These are phyloP conservation scores for Mantamonas sphyraenae DNA, from an alignment of 78 protist species.

Conservation along the genomic window DNA sequence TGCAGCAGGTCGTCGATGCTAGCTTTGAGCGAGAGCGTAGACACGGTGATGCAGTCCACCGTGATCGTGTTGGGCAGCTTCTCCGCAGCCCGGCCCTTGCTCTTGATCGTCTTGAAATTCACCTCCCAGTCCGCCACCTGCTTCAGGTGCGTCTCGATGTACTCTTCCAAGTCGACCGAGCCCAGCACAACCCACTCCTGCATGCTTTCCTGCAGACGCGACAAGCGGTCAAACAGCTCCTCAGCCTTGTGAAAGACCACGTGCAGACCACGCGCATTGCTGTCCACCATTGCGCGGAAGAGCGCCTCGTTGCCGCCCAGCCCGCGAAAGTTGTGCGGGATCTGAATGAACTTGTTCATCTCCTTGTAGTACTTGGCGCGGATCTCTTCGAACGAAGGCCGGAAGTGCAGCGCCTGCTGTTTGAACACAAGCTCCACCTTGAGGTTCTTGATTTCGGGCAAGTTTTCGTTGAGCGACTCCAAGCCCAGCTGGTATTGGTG, in stretches of 20 bases:
- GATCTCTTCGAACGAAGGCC: constrained; percentile 62
- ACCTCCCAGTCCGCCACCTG: constrained; percentile 43
- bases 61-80: constrained; percentile 20
- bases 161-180: constrained; percentile 8
- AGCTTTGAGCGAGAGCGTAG: constrained; percentile 34
- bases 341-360: constrained; percentile 35
- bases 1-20: constrained; percentile 37
- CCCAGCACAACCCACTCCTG: constrained; percentile 49
- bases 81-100: constrained; percentile 35
- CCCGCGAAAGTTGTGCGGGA: constrained; percentile 57
- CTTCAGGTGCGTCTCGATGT: constrained; percentile 1
- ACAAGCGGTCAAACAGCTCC: constrained; percentile 26
- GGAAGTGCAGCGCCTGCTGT: not conserved
- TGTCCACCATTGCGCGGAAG: constrained; percentile 30
- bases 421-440: constrained; percentile 22
- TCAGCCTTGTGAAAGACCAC: constrained; percentile 35
- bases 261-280: constrained; percentile 25
- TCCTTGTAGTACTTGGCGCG: constrained; percentile 42
- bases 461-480: constrained; percentile 36
- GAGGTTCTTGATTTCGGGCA: constrained; percentile 27
- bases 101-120: constrained; percentile 44
- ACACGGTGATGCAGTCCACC: constrained; percentile 53
- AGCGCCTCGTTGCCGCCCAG: constrained; percentile 16
- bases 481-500: constrained; percentile 55
- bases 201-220: constrained; percentile 5